phyloP scores from a whole-genome alignment of 2,329 filamentous ascomycete genomes.

The Xylaria sp. region DNA sequence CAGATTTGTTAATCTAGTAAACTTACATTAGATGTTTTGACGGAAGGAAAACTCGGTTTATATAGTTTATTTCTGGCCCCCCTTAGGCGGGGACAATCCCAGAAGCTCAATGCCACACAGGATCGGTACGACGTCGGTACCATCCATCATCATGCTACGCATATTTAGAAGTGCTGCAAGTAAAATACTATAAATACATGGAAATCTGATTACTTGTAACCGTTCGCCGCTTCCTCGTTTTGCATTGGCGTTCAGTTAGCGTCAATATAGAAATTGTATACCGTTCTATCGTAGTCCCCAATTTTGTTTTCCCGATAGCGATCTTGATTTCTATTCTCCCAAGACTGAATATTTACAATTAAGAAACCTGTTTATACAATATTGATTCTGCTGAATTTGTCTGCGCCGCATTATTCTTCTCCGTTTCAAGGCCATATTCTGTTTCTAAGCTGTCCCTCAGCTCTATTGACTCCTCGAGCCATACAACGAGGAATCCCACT shows the following conservation, averaged over 20 bases:
- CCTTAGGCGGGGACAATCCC: background rate
- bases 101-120: too few species aligned
- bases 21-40: background rate
- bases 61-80: background rate
- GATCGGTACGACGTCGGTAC: too few species aligned
- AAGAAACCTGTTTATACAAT: background rate
- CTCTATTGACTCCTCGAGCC: background rate
- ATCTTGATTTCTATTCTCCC: background rate
- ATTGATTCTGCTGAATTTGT: background rate
- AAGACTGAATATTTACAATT: background rate
- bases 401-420: background rate
- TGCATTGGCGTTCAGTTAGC: too few species aligned
- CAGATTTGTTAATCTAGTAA: background rate
- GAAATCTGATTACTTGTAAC: too few species aligned
- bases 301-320: background rate
- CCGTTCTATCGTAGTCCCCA: too few species aligned
- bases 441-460: background rate
- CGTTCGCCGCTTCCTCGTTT: too few species aligned
- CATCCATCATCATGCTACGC: too few species aligned
- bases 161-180: too few species aligned
- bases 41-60: background rate
- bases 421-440: background rate
- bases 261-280: too few species aligned
- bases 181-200: too few species aligned
- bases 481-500: background rate